A percentile compares a stretch with the other conserved stretches of the same genome.
phyloP scores from a whole-genome alignment of 2,329 filamentous ascomycete genomes.

The Elsinoe necatrix region DNA sequence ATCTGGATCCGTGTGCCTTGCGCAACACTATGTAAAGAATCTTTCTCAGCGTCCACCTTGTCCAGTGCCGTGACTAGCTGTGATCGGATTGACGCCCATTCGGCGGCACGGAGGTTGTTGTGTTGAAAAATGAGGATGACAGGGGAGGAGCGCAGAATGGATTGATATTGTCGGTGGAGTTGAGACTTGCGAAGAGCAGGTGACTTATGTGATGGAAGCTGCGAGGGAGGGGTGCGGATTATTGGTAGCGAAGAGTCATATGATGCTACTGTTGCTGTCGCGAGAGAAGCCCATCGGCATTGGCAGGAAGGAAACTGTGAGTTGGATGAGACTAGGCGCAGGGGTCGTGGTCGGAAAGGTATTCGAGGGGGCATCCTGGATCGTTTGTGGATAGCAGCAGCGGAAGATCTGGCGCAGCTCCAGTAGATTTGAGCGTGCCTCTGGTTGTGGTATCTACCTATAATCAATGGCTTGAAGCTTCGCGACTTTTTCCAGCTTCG shows the following conservation, averaged over 20 bases:
- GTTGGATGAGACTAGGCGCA: conserved; percentile 26
- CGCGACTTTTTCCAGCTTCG: conserved; percentile 5
- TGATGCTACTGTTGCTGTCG: conserved; percentile 45
- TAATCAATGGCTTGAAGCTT: neutral
- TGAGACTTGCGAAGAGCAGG: conserved; percentile 86
- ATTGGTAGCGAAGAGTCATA: conserved; percentile 41
- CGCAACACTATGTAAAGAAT: conserved; percentile 45
- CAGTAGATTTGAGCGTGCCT: no score
- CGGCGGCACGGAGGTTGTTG: conserved; percentile 64
- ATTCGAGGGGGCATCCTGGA: conserved; percentile 46
- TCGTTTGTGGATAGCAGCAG: no score
- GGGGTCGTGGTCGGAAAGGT: conserved; percentile 33
- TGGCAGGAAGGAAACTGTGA: conserved; percentile 28
- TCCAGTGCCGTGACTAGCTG: conserved; percentile 55
- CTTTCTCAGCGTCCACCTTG: conserved; percentile 60
- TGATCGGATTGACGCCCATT: conserved; percentile 65
- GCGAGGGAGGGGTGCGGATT: conserved; percentile 51
- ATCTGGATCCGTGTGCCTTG: conserved; percentile 60
- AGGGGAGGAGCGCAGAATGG: conserved; percentile 74
- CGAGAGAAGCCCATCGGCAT: conserved; percentile 42
- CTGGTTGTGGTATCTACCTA: no score
- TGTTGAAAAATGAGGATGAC: conserved; percentile 80
- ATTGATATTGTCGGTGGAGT: conserved; percentile 77
- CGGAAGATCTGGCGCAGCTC: no score
- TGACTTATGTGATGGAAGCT: conserved; percentile 80